A percentile compares a stretch with the other conserved stretches of the same genome.
phyloP scores from a whole-genome alignment of 106 monocot species.

The Acorus gramineus region DNA sequence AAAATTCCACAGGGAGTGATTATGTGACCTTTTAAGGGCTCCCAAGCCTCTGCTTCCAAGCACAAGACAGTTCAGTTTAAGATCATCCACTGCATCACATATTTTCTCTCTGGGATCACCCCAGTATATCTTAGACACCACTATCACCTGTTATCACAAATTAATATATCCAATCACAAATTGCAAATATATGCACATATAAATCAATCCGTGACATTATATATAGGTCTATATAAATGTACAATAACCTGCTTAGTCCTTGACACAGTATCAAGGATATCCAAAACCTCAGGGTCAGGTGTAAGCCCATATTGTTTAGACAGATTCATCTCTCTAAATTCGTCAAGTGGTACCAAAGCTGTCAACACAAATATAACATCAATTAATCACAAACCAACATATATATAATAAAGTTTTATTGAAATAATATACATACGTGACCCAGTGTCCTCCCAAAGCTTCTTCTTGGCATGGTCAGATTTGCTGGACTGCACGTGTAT shows the following conservation, averaged over 20 bases:
- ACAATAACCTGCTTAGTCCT: slow-evolving; percentile 5
- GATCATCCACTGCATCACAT: slow-evolving; percentile 47
- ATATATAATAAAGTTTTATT: no score
- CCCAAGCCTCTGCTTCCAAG: slow-evolving; percentile 49
- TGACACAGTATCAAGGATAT: slow-evolving; percentile 13
- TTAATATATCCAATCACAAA: no score
- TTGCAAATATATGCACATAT: no score
- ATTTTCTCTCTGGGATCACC: slow-evolving; percentile 54
- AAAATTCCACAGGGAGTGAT: neutral
- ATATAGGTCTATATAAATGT: neutral
- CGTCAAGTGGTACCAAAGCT: slow-evolving; percentile 21
- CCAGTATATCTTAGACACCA: slow-evolving; percentile 44
- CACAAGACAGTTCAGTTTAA: slow-evolving; percentile 39
- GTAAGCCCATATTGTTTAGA: slow-evolving; percentile 14
- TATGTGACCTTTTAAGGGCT: slow-evolving; percentile 35
- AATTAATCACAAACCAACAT: neutral
- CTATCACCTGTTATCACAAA: slow-evolving; percentile 12
- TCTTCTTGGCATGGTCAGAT: slow-evolving; percentile 10
- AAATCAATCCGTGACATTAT: no score
- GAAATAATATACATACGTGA: slow-evolving; percentile 8
- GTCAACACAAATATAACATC: neutral
- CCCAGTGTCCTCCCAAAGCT: slow-evolving; percentile 18
- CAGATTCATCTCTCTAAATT: slow-evolving; percentile 12
- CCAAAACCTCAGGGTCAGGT: slow-evolving; percentile 11
- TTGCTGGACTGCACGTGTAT: slow-evolving; percentile 15